phyloP scores from a whole-genome alignment of 768 basidiomycete genomes.

The Paxillus rubicundulus region DNA sequence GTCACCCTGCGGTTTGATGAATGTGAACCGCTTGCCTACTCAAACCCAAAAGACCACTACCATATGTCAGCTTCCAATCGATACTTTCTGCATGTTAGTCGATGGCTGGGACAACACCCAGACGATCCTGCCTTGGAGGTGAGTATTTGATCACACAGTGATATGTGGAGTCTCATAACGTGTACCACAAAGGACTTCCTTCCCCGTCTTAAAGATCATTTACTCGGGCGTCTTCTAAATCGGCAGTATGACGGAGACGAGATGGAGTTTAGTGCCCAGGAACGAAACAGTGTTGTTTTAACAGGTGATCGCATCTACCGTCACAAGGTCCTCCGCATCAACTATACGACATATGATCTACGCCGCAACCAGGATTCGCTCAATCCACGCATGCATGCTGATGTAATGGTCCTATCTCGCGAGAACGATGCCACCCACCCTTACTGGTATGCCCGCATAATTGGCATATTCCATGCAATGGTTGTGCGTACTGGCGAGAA shows the following conservation, averaged over 20 bases:
- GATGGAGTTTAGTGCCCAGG: slow-evolving; percentile 12
- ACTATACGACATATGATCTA: slow-evolving; percentile 31
- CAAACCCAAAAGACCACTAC: slow-evolving; percentile 9
- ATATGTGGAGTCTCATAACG: neutral
- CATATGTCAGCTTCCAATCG: slow-evolving; percentile 18
- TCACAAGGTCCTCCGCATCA: slow-evolving; percentile 24
- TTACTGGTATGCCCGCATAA: slow-evolving; percentile 31
- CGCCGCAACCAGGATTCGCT: slow-evolving; percentile 35
- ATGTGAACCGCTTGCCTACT: neutral
- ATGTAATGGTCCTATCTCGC: slow-evolving; percentile 36
- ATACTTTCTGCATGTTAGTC: slow-evolving; percentile 3
- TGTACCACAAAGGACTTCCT: slow-evolving; percentile 14
- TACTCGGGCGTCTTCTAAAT: slow-evolving; percentile 14
- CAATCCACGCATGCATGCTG: slow-evolving; percentile 33
- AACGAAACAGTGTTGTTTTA: slow-evolving; percentile 19
- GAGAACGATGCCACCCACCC: slow-evolving; percentile 29
- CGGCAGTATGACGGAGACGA: slow-evolving; percentile 28
- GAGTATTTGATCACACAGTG: neutral
- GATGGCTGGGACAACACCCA: slow-evolving; percentile 2
- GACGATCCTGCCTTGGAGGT: slow-evolving; percentile 12
- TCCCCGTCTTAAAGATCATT: slow-evolving; percentile 17
- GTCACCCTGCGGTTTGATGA: neutral
- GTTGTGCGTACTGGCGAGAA: neutral
- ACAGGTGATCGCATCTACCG: slow-evolving; percentile 19
- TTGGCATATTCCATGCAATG: neutral